Evolutionary conservation across 768 basidiomycete genomes (phyloP), one percentile per base, ranked within the genome.

Genomic region (Pisolithus orientalis): DNA sequence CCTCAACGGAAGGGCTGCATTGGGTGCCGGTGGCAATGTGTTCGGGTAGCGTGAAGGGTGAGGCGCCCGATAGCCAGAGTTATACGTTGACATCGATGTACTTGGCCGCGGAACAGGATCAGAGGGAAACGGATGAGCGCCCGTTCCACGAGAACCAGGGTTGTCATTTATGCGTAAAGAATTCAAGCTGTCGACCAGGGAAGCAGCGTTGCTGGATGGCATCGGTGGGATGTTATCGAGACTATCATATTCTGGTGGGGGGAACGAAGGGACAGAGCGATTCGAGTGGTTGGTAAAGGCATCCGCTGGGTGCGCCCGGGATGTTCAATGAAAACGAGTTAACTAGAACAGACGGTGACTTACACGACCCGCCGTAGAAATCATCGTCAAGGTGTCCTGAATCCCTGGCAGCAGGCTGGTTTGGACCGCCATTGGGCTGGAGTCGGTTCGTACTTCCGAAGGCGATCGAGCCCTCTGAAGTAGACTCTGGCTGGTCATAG

Each of bases 51-150:
- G 70, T 46, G 72, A 73, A 49, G 62, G 72, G 45, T 59, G 65
- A 47, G 65, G 67, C 46, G 60, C 60, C 55, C 59, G 64, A 51
- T 62, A 57, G 21, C 61, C 49, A 39, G 64, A 59, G 51, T 67
- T 63, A 47, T 72, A 74, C 59, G 71, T 65, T 14, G 82, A 80
- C 75, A 83, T 77, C 31, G 83, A 79, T 17, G 83, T 83, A 16
- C 76, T 76, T 5, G 77, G 73, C 28, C 82, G 76, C 51, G 75
- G 73, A 13, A 83, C 65, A 43, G 79, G 77, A 55, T 84, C 83
- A 34, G 61, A 44, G 34, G 55, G 46, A 53, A 52, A 62, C 37
- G 62, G 59, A 61, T 61, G 59, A 34, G 62, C 58, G 43, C 65
- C 66, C 21, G 68, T 54, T 44, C 65, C 64, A 17, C 62, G 64